Evolutionary conservation across 2,329 filamentous ascomycete genomes (phyloP).

Genomic region (Lecanoromycetidae sp.): DNA sequence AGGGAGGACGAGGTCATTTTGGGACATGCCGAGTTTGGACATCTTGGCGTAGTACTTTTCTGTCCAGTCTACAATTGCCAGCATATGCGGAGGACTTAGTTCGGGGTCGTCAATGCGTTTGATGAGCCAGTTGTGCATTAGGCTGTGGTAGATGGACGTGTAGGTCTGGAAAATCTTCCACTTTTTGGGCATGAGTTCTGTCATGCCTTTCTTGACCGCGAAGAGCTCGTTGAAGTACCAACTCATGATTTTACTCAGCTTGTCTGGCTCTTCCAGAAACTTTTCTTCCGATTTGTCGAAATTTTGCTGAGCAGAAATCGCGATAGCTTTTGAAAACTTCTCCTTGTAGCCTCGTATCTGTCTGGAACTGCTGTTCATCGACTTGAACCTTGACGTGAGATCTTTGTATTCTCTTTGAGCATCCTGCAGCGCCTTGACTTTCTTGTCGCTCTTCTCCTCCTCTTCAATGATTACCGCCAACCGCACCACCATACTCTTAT

Average conservation of each 20-base stretch:
- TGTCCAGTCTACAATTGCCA: constrained; percentile 88
- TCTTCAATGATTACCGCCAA: constrained; percentile 87
- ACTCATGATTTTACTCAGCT: constrained; percentile 73
- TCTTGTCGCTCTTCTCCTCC: constrained; percentile 91
- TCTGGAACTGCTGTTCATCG: constrained; percentile 86
- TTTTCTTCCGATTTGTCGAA: constrained; percentile 59
- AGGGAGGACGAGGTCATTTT: constrained; percentile 68
- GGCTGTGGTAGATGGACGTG: constrained; percentile 75
- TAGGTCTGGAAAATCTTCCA: constrained; percentile 94
- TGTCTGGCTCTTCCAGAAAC: constrained; percentile 72
- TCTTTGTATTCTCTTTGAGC: constrained; percentile 93
- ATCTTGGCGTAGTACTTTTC: constrained; percentile 96
- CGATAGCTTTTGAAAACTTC: constrained; percentile 76
- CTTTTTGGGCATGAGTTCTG: constrained; percentile 80
- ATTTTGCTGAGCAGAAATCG: constrained; percentile 58
- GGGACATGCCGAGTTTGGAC: constrained; percentile 69
- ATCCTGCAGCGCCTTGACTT: constrained; percentile 81
- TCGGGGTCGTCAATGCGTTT: constrained; percentile 72
- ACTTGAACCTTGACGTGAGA: constrained; percentile 84
- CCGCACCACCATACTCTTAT: constrained; percentile 78
- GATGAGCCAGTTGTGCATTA: constrained; percentile 91
- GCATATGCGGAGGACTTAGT: constrained; percentile 72
- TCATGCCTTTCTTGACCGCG: constrained; percentile 87
- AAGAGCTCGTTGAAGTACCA: constrained; percentile 99
- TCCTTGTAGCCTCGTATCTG: constrained; percentile 92